These are phyloP conservation scores for Wickerhamomyces ciferrii DNA, from an alignment of 805 yeast genomes.

Conservation along the genomic window DNA sequence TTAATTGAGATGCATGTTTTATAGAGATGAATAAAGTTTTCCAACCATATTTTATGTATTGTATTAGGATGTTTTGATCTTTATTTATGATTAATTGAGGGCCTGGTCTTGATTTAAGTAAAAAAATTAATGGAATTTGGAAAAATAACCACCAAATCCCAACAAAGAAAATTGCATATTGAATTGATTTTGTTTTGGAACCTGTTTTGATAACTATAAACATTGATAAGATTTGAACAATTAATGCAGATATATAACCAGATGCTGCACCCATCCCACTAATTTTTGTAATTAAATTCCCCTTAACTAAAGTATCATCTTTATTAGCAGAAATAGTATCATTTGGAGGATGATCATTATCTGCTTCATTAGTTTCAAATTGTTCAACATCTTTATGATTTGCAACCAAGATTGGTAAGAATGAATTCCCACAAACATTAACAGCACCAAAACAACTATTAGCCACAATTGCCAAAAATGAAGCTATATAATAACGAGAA, in stretches of 20 bases:
- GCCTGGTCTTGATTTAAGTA: conserved; percentile 42
- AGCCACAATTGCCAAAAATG: conserved; percentile 53
- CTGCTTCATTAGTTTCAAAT: conserved; percentile 12
- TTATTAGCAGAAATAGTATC: neutral
- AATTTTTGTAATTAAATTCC: conserved; percentile 41
- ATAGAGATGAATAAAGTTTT: conserved; percentile 46
- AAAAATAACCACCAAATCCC: conserved; percentile 78
- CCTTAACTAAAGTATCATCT: conserved; percentile 11
- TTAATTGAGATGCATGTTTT: conserved; percentile 52
- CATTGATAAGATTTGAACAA: conserved; percentile 62
- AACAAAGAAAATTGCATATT: conserved; percentile 54
- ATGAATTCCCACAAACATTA: conserved; percentile 75
- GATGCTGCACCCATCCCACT: conserved; percentile 68
- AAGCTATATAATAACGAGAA: conserved; percentile 43
- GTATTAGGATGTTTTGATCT: conserved; percentile 10
- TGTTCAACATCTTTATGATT: conserved; percentile 25
- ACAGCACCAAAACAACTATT: conserved; percentile 74
- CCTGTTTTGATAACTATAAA: conserved; percentile 36
- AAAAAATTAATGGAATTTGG: conserved; percentile 53
- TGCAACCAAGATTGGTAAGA: conserved; percentile 55
- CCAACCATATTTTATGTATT: conserved; percentile 59
- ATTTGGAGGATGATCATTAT: conserved; percentile 1
- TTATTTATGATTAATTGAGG: conserved; percentile 24
- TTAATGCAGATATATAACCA: conserved; percentile 64
- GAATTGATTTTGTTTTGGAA: conserved; percentile 37